A percentile compares a stretch with the other conserved stretches of the same genome.
These are phyloP conservation scores for Rhodosorus marinus DNA, from an alignment of 23 red algal species.

Conservation along the genomic window DNA sequence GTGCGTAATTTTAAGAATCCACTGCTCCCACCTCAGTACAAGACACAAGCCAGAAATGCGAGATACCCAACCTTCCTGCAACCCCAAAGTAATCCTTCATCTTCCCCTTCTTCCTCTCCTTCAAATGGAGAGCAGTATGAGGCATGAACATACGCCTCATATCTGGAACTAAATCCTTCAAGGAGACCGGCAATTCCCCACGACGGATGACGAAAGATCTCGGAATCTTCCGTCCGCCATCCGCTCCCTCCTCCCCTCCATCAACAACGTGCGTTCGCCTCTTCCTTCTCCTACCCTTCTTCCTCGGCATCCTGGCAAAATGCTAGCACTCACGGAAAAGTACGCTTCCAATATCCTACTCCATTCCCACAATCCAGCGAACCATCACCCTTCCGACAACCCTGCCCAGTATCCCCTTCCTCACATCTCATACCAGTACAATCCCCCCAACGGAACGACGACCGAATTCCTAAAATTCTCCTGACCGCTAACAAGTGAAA, in stretches of 20 bases:
- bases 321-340: too few relatives aligned
- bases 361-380: too few relatives aligned
- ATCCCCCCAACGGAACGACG: too few relatives aligned
- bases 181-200: conserved; percentile 18
- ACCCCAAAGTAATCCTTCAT: conserved; percentile 54
- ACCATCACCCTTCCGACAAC: too few relatives aligned
- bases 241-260: background rate
- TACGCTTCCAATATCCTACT: too few relatives aligned
- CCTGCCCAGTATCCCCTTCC: too few relatives aligned
- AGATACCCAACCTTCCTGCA: conserved; percentile 30
- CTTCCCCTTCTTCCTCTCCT: conserved; percentile 26
- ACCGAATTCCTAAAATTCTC: too few relatives aligned
- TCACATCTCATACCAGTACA: too few relatives aligned
- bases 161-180: conserved; percentile 41
- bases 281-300: conserved; percentile 11
- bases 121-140: conserved; percentile 41
- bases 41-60: conserved; percentile 76
- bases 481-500: too few relatives aligned
- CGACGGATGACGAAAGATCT: conserved; percentile 65
- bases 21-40: conserved; percentile 16
- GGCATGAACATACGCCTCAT: conserved; percentile 49
- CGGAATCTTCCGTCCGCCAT: conserved; percentile 15
- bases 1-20: too few relatives aligned
- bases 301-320: background rate
- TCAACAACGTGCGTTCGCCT: conserved; percentile 30